Percentiles rank a stretch among this genome's conserved stretches.
Evolutionary conservation across 371 early-diverging fungal species (phyloP).

Genomic region (Entomophthora muscae): DNA sequence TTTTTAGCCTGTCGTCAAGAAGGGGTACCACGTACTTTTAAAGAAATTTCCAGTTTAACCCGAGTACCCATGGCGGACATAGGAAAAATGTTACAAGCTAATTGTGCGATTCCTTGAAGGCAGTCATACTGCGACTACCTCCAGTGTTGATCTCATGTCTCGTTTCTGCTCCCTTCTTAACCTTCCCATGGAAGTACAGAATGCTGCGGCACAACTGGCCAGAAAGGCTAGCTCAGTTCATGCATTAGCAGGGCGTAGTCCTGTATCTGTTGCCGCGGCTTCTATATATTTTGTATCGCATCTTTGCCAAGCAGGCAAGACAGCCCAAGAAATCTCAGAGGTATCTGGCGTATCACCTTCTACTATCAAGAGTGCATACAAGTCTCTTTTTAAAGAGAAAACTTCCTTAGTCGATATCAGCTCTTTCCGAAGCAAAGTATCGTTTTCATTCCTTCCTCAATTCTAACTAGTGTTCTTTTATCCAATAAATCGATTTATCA

Average conservation of each 20-base stretch:
- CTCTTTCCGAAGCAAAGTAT: neutral
- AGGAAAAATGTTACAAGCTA: slow-evolving; percentile 68
- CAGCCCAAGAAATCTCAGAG: slow-evolving; percentile 57
- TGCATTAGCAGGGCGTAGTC: slow-evolving; percentile 74
- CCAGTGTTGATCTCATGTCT: slow-evolving; percentile 59
- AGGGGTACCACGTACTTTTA: slow-evolving; percentile 87
- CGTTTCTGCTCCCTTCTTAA: slow-evolving; percentile 74
- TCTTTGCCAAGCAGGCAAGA: slow-evolving; percentile 39
- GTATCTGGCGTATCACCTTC: slow-evolving; percentile 80
- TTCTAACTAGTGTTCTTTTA: neutral
- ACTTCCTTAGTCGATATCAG: slow-evolving; percentile 1
- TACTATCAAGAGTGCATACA: slow-evolving; percentile 73
- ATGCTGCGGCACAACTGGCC: slow-evolving; percentile 49
- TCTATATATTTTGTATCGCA: slow-evolving; percentile 72
- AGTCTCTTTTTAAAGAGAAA: neutral
- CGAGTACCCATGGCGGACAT: slow-evolving; percentile 86
- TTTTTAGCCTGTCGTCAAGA: slow-evolving; percentile 93
- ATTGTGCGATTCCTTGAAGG: slow-evolving; percentile 35
- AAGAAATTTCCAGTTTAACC: slow-evolving; percentile 91
- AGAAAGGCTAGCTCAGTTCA: slow-evolving; percentile 56
- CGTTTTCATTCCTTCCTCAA: neutral
- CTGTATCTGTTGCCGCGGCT: slow-evolving; percentile 82
- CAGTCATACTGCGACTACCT: slow-evolving; percentile 40
- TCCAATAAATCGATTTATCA: neutral
- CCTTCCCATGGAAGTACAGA: slow-evolving; percentile 49